Base-by-base conservation (phyloP, 1,284 basidiomycete species). In the Cutaneotrichosporon sp. region DNA sequence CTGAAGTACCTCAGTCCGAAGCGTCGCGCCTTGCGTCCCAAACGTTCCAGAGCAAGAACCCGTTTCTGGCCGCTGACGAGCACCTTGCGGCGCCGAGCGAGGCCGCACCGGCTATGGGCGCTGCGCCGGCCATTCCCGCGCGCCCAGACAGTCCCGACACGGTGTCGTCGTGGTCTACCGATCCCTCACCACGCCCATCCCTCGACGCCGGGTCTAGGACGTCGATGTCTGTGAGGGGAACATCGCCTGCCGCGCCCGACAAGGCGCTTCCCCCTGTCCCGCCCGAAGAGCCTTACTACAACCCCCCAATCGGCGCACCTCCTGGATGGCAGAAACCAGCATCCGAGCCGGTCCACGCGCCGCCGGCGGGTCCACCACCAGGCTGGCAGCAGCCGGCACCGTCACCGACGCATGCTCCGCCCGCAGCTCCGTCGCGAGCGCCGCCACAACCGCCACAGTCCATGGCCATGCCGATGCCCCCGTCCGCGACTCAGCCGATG, bases 61-160 rank as follows among this genome's bases (percentile, higher is more conserved):
- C 69, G 1, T 72, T 69, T 64, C 83, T 55, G 78, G 84, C 72
- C 83, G 86, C 3, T 78, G 81, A 63, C 80, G 90, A 75, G 85
- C 85, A 2, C 84, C 85, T 21, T 83, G 84, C 59, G 1, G 34
- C 17, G 15, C 35, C n/a, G 21, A 34, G 22, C 21, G 33, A 46
- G 12, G 4, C 34, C 20, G 18, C 15, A 26, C 38, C 26, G 4
- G 18, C 8, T 21, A 13, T 5, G n/a, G 12, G 23, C 15, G 30
- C 26, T 26, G 8, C 26, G 26, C 23, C 46, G 7, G 20, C 40
- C 4, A 4, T 41, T 10, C 40, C 40, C 14, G 21, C 18, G 13
- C 40, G 40, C 10, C 26, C 26, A 12, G 12, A 20, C 23, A 41
- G 18, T 13, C 47, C 17, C 34, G 18, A 8, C 34, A 15, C n/a